Evolutionary conservation across 345 rosid genomes (phyloP).

Genomic region (Melastoma malabathricum): DNA sequence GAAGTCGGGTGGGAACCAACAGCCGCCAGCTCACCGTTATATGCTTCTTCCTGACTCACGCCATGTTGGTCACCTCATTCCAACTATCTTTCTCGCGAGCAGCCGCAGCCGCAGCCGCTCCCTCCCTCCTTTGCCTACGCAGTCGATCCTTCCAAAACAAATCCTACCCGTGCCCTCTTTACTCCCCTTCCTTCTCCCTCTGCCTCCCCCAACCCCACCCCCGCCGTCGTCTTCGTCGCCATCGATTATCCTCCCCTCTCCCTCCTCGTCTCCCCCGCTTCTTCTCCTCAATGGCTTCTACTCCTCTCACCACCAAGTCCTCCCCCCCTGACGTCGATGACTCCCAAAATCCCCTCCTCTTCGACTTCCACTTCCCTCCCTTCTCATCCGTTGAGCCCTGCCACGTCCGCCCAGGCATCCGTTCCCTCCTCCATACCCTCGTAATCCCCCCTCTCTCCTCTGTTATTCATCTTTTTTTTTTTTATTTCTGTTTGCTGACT

Average conservation of each 20-base stretch:
- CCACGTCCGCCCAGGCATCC: conserved; percentile 73
- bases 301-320: conserved; percentile 7
- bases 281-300: background rate
- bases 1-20: no score
- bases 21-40: no score
- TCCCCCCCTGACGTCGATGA: conserved; percentile 16
- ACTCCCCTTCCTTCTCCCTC: conserved; percentile 16
- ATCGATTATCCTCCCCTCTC: conserved; percentile 2
- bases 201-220: conserved; percentile 9
- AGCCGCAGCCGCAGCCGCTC: background rate
- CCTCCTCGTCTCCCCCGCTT: background rate
- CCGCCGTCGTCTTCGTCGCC: no score
- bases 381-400: conserved; percentile 48
- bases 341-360: conserved; percentile 52
- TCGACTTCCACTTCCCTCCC: conserved; percentile 65
- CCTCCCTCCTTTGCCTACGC: background rate
- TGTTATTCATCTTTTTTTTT: conserved; percentile 4
- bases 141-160: background rate
- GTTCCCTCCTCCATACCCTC: conserved; percentile 32
- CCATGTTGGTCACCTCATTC: no score
- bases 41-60: no score
- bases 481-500: background rate
- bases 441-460: background rate
- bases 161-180: conserved; percentile 12
- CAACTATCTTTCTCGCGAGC: conserved; percentile 6